phyloP scores from a whole-genome alignment of 805 yeast species.

The Scheffersomyces coipomensis region DNA sequence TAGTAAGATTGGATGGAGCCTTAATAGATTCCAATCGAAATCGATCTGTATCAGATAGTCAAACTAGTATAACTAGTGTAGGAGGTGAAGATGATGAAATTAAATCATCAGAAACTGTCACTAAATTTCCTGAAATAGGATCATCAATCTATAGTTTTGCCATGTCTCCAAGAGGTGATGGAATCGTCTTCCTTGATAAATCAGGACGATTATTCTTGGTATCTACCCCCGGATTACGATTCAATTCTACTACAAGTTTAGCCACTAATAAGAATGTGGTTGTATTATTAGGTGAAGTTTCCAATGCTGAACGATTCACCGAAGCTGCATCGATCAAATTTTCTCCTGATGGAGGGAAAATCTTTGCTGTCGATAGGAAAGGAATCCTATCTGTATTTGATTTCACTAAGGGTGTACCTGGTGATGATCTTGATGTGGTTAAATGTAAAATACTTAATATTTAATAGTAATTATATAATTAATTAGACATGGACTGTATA shows the following conservation, averaged over 20 bases:
- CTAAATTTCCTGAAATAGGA: constrained; percentile 78
- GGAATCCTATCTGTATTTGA: constrained; percentile 80
- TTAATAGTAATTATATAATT: constrained; percentile 4
- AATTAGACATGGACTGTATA: no score
- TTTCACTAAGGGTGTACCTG: constrained; percentile 82
- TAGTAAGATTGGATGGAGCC: constrained; percentile 39
- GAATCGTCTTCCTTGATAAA: constrained; percentile 76
- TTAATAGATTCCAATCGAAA: constrained; percentile 41
- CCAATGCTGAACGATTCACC: constrained; percentile 66
- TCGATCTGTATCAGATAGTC: constrained; percentile 21
- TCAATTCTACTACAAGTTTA: constrained; percentile 10
- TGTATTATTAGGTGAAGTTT: constrained; percentile 72
- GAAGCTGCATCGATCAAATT: constrained; percentile 81
- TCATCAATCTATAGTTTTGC: constrained; percentile 70
- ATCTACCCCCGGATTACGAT: constrained; percentile 50
- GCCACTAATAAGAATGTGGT: constrained; percentile 43
- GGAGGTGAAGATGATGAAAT: constrained; percentile 23
- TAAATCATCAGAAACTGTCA: constrained; percentile 28
- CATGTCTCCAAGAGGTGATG: constrained; percentile 83
- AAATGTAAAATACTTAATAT: constrained; percentile 58
- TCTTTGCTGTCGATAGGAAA: constrained; percentile 75
- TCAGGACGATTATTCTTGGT: constrained; percentile 74
- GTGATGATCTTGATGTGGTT: constrained; percentile 61
- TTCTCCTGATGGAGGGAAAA: constrained; percentile 77
- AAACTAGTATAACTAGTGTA: constrained; percentile 8